Evolutionary conservation across 179 eudicot species (phyloP).

Genomic region (Silene vulgaris): DNA sequence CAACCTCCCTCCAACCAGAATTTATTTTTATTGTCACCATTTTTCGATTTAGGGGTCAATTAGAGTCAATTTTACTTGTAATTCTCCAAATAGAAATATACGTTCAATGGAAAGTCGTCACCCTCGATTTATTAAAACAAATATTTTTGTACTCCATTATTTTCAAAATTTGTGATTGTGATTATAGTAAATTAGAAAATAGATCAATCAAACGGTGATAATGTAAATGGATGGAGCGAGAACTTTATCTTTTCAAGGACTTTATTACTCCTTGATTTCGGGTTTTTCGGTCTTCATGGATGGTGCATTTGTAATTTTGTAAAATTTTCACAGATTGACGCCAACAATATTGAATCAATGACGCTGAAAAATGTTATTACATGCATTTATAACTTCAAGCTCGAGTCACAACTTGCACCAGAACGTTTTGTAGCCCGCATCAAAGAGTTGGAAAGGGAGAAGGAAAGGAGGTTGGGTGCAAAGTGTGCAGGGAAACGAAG

Average conservation of each 20-base stretch:
- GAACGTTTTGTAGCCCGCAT: conserved; percentile 15
- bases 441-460: conserved; percentile 21
- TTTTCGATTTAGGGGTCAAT: background rate
- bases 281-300: background rate
- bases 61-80: background rate
- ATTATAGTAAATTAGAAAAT: background rate
- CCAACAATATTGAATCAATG: conserved; percentile 6
- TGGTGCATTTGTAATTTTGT: background rate
- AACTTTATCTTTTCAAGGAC: conserved; percentile 2
- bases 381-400: conserved; percentile 32
- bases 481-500: conserved; percentile 13
- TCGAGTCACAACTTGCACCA: conserved; percentile 22
- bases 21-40: background rate
- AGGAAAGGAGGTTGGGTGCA: background rate
- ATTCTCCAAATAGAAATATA: background rate
- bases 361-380: conserved; percentile 21
- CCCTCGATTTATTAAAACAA: too few species aligned
- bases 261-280: background rate
- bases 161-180: background rate
- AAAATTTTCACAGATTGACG: conserved; percentile 23
- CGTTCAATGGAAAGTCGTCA: background rate
- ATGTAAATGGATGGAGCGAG: background rate
- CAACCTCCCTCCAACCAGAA: background rate
- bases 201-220: background rate
- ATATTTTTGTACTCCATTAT: too few species aligned